phyloP scores from a whole-genome alignment of 2,329 filamentous ascomycete species.

The Chaetomium globosum region DNA sequence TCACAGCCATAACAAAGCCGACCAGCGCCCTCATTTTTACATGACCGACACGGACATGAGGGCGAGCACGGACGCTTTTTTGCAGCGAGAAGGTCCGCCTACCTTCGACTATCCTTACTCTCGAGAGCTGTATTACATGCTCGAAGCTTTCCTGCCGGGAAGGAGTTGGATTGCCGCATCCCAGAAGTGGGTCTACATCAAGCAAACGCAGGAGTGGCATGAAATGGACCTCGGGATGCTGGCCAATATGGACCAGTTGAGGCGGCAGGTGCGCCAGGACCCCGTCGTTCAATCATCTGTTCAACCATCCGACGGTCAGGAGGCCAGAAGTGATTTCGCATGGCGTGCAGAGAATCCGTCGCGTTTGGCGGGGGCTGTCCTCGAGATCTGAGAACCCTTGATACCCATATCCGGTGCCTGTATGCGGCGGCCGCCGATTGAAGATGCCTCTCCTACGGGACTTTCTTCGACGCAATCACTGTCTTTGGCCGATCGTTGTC shows the following conservation, averaged over 20 bases:
- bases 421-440: background rate
- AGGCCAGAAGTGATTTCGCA: background rate
- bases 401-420: background rate
- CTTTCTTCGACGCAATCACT: background rate
- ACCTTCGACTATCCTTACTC: slow-evolving; percentile 57
- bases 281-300: background rate
- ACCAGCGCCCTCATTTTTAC: slow-evolving; percentile 45
- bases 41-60: slow-evolving; percentile 47
- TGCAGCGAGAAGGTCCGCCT: slow-evolving; percentile 54
- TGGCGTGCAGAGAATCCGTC: background rate
- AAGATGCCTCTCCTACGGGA: background rate
- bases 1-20: slow-evolving; percentile 54
- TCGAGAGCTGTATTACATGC: slow-evolving; percentile 61
- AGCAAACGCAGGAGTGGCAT: slow-evolving; percentile 43
- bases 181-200: slow-evolving; percentile 54
- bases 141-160: slow-evolving; percentile 60
- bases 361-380: background rate
- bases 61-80: slow-evolving; percentile 53
- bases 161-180: slow-evolving; percentile 54
- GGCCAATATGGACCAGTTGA: slow-evolving; percentile 33
- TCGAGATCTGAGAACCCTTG: background rate
- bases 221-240: slow-evolving; percentile 44
- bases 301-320: background rate
- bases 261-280: background rate
- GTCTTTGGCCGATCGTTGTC: no score